A percentile compares a stretch with the other conserved stretches of the same genome.
phyloP scores from a whole-genome alignment of 129 eudicot species.

The Flaveria sonorensis region DNA sequence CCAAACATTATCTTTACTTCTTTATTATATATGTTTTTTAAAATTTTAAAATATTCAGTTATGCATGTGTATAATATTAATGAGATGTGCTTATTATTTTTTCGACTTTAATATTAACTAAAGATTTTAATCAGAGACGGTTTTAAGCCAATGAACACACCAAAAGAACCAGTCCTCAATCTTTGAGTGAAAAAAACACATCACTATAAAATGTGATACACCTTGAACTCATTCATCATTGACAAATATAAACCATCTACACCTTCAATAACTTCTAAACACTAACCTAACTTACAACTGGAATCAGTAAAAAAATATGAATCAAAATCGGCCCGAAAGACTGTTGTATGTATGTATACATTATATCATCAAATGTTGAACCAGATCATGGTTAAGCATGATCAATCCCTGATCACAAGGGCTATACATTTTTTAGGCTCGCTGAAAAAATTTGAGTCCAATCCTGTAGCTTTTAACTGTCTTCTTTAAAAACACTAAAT shows the following conservation, averaged over 20 bases:
- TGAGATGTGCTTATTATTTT: no score
- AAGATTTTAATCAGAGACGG: no score
- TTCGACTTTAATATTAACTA: no score
- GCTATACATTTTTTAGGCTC: constrained; percentile 44
- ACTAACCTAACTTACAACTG: constrained; percentile 22
- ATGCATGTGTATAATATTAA: no score
- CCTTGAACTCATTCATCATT: constrained; percentile 26
- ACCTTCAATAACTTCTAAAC: constrained; percentile 29
- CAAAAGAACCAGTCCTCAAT: background rate
- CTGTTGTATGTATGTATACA: constrained; percentile 27
- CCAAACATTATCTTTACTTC: no score
- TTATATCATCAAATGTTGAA: constrained; percentile 12
- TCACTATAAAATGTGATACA: background rate
- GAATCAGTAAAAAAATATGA: constrained; percentile 23
- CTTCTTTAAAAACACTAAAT: constrained; percentile 58
- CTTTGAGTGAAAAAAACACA: background rate
- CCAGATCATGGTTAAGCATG: constrained; percentile 3
- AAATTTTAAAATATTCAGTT: no score
- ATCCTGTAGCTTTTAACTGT: constrained; percentile 35
- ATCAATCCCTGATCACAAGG: background rate
- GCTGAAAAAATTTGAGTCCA: constrained; percentile 31
- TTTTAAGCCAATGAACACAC: background rate
- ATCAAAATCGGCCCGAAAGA: constrained; percentile 25
- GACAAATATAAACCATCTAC: constrained; percentile 23
- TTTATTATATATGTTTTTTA: no score